Percentiles rank a stretch among this genome's conserved stretches.
Evolutionary conservation across 2,329 filamentous ascomycete species (phyloP).

Genomic region (Sphaerulina vaccinii): DNA sequence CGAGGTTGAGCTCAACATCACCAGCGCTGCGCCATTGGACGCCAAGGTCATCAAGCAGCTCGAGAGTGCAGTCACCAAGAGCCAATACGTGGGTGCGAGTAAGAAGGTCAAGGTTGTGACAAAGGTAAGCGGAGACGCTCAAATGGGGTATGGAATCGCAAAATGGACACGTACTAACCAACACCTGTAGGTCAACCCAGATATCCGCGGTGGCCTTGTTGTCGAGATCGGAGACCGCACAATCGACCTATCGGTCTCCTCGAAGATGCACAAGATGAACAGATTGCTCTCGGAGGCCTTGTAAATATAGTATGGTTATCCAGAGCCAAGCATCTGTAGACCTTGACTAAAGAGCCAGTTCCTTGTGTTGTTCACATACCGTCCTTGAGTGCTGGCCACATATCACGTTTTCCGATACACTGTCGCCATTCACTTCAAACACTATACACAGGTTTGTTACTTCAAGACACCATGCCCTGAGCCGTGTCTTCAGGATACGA

Average conservation of each 20-base stretch:
- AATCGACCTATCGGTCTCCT: constrained; percentile 93
- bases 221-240: constrained; percentile 97
- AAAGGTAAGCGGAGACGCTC: constrained; percentile 51
- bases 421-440: too few relatives aligned
- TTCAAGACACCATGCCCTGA: too few relatives aligned
- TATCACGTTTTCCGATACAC: too few relatives aligned
- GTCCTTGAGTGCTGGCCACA: not conserved
- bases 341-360: constrained; percentile 17
- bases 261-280: constrained; percentile 97
- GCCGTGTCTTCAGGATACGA: too few relatives aligned
- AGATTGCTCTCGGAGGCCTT: constrained; percentile 95
- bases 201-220: constrained; percentile 88
- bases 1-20: constrained; percentile 91
- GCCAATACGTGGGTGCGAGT: constrained; percentile 79
- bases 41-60: constrained; percentile 80
- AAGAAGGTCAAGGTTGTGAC: constrained; percentile 98
- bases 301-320: constrained; percentile 61
- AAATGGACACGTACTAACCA: constrained; percentile 9
- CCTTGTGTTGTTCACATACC: constrained; percentile 1
- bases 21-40: constrained; percentile 87
- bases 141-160: not conserved
- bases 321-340: constrained; percentile 20
- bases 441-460: too few relatives aligned
- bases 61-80: constrained; percentile 86
- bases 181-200: constrained; percentile 73